A percentile compares a stretch with the other conserved stretches of the same genome.
These are phyloP conservation scores for Alloteropsis semialata DNA, from an alignment of 176 grass and related monocot species.

Conservation along the genomic window DNA sequence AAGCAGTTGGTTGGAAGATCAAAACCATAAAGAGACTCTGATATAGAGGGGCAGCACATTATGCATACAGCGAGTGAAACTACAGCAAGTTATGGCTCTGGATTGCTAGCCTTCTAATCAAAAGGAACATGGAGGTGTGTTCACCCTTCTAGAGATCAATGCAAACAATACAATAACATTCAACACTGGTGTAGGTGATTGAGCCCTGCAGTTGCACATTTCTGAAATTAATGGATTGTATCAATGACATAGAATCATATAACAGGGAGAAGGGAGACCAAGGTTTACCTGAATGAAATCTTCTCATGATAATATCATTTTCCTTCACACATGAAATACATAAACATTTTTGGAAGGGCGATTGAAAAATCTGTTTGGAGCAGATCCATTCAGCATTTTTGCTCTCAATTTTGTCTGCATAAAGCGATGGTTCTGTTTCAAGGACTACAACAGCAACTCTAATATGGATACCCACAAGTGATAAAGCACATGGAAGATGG, in stretches of 20 bases:
- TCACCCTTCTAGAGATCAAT: constrained; percentile 43
- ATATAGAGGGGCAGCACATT: constrained; percentile 28
- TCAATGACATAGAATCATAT: constrained; percentile 56
- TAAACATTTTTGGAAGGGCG: constrained; percentile 45
- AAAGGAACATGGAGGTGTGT: constrained; percentile 45
- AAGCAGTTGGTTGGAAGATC: constrained; percentile 45
- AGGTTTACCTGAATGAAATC: constrained; percentile 55
- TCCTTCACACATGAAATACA: constrained; percentile 39
- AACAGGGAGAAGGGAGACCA: constrained; percentile 36
- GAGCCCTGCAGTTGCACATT: constrained; percentile 51
- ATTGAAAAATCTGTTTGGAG: neutral
- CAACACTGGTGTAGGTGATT: constrained; percentile 48
- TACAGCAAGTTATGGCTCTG: constrained; percentile 55
- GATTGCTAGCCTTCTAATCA: constrained; percentile 42
- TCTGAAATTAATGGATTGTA: constrained; percentile 44
- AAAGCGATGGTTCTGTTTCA: constrained; percentile 45
- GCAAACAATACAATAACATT: constrained; percentile 41
- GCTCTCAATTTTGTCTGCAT: constrained; percentile 36
- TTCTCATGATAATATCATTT: constrained; percentile 51
- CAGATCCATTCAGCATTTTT: constrained; percentile 25
- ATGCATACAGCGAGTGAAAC: constrained; percentile 52
- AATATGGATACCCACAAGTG: constrained; percentile 30
- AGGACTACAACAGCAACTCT: constrained; percentile 47
- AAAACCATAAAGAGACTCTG: constrained; percentile 36
- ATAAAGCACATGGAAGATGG: constrained; percentile 42